phyloP scores from a whole-genome alignment of 2,329 filamentous ascomycete genomes.

The Pseudocercospora fijiensis region DNA sequence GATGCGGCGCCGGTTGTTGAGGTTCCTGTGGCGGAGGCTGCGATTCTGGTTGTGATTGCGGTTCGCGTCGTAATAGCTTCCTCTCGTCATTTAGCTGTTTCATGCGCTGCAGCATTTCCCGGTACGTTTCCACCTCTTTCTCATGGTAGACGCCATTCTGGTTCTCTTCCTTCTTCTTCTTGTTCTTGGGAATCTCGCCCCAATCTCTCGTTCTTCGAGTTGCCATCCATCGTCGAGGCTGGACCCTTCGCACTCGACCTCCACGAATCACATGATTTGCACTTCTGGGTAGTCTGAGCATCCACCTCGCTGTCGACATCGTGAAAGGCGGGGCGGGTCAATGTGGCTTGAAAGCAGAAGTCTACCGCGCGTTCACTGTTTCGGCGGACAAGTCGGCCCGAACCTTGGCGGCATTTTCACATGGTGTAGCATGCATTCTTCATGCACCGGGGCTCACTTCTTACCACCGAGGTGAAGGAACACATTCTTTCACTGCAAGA shows the following conservation, averaged over 20 bases:
- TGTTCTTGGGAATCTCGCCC: not conserved
- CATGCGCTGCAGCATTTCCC: not conserved
- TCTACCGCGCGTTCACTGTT: not conserved
- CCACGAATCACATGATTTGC: not conserved
- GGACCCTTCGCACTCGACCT: not conserved
- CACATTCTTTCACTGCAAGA: not conserved
- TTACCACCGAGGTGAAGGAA: too few species aligned
- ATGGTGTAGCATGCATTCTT: not conserved
- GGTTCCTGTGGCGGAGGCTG: constrained; percentile 10
- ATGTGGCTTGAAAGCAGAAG: constrained; percentile 4
- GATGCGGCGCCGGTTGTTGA: constrained; percentile 21
- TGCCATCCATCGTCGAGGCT: constrained; percentile 5
- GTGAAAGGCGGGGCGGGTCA: not conserved
- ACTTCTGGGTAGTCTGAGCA: constrained; percentile 17
- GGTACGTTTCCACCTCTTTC: constrained; percentile 12
- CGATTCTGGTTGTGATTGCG: not conserved
- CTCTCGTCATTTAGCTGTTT: constrained; percentile 2
- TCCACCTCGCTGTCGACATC: constrained; percentile 21
- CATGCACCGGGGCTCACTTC: not conserved
- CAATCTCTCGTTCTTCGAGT: not conserved
- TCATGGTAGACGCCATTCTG: constrained; percentile 25
- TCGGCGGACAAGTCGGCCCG: constrained; percentile 1
- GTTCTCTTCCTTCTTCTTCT: constrained; percentile 9
- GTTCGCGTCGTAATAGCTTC: constrained; percentile 3
- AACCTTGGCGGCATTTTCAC: constrained; percentile 5